phyloP scores from a whole-genome alignment of 768 basidiomycete genomes.

The Suillus alpinus region DNA sequence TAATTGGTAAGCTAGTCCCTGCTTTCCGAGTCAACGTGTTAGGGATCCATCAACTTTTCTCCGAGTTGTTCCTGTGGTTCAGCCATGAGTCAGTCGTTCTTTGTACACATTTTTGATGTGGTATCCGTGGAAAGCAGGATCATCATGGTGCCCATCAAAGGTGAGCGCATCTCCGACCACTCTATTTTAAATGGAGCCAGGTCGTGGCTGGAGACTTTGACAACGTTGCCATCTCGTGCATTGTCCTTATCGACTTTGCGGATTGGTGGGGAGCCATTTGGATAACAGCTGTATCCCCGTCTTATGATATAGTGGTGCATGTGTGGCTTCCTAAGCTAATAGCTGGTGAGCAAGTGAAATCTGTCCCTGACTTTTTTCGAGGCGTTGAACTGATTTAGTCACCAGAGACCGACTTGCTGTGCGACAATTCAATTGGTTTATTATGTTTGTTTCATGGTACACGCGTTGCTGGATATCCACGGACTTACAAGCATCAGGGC shows the following conservation, averaged over 20 bases:
- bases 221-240: not conserved
- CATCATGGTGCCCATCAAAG: not conserved
- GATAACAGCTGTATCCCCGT: slow-evolving; percentile 11
- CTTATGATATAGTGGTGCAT: not conserved
- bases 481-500: not conserved
- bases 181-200: not conserved
- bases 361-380: not conserved
- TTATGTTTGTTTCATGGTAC: not conserved
- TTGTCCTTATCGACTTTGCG: not conserved
- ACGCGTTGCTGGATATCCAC: not conserved
- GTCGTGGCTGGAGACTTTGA: not conserved
- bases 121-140: not conserved
- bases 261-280: slow-evolving; percentile 24
- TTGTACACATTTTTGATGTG: not conserved
- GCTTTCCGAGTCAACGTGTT: not conserved
- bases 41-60: not conserved
- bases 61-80: not conserved
- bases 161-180: not conserved
- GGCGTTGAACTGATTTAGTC: not conserved
- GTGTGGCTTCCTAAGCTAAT: not conserved
- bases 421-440: not conserved
- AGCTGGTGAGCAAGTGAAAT: not conserved
- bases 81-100: not conserved
- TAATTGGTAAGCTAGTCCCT: not conserved
- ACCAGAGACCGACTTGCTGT: not conserved